Percentiles rank a stretch among this genome's conserved stretches.
Evolutionary conservation across 2,329 filamentous ascomycete genomes (phyloP).

Genomic region (Phaeosphaeria sp.): DNA sequence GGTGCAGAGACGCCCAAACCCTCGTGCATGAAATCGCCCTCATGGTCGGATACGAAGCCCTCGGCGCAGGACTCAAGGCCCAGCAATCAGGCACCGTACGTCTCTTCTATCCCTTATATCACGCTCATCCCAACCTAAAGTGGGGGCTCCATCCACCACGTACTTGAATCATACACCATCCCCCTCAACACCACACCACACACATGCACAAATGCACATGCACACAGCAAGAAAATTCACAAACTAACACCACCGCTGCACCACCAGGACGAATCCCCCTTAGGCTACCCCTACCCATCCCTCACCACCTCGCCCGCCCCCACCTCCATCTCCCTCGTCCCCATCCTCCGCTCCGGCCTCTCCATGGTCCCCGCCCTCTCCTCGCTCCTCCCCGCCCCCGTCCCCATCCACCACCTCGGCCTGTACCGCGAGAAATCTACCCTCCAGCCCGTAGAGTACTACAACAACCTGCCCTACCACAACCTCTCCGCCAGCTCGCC

Average conservation of each 20-base stretch:
- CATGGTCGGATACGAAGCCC: constrained; percentile 82
- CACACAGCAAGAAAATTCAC: not conserved
- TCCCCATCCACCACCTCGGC: constrained; percentile 90
- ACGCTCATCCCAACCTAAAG: not conserved
- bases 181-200: constrained; percentile 1
- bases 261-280: constrained; percentile 73
- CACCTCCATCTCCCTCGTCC: constrained; percentile 77
- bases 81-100: constrained; percentile 69
- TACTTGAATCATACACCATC: too few species aligned
- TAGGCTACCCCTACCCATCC: constrained; percentile 77
- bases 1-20: constrained; percentile 76
- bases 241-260: constrained; percentile 4
- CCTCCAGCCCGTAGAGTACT: constrained; percentile 92
- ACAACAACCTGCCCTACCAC: constrained; percentile 92
- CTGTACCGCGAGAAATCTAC: constrained; percentile 90
- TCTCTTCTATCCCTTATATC: constrained; percentile 11
- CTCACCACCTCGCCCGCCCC: constrained; percentile 69
- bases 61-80: constrained; percentile 67
- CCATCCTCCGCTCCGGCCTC: constrained; percentile 89
- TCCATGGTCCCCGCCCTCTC: constrained; percentile 90
- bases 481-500: constrained; percentile 51
- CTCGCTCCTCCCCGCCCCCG: constrained; percentile 78
- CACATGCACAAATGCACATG: not conserved
- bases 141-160: too few species aligned
- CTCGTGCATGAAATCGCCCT: constrained; percentile 86